Evolutionary conservation across 805 yeast genomes (phyloP).

Genomic region (Yarrowia sp.): DNA sequence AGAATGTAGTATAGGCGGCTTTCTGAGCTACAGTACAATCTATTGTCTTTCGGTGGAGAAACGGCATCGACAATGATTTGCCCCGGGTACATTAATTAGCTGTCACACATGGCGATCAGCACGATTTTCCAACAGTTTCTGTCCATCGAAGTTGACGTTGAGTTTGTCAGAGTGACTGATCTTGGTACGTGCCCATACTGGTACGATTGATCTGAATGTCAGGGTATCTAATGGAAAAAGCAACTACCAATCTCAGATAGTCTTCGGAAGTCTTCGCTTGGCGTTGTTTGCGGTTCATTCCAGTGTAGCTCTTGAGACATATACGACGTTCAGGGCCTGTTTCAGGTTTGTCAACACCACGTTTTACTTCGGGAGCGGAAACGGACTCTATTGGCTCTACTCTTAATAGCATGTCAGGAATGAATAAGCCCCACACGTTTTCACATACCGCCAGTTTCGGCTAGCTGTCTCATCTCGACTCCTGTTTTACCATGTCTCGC

Average conservation of each 20-base stretch:
- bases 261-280: neutral
- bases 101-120: neutral
- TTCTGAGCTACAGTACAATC: neutral
- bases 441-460: neutral
- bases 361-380: no score
- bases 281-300: neutral
- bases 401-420: neutral
- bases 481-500: slow-evolving; percentile 8
- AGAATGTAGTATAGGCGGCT: slow-evolving; percentile 1
- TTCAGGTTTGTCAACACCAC: neutral
- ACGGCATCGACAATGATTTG: neutral
- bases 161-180: no score
- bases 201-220: no score
- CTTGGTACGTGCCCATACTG: no score
- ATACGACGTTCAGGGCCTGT: neutral
- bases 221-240: no score
- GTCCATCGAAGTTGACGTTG: no score
- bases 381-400: no score
- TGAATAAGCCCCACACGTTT: neutral
- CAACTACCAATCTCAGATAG: neutral
- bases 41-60: neutral
- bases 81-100: no score
- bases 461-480: neutral
- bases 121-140: no score
- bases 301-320: neutral